Base-by-base conservation (phyloP, 2,329 filamentous ascomycete species). In the Emydomyces testavorans region DNA sequence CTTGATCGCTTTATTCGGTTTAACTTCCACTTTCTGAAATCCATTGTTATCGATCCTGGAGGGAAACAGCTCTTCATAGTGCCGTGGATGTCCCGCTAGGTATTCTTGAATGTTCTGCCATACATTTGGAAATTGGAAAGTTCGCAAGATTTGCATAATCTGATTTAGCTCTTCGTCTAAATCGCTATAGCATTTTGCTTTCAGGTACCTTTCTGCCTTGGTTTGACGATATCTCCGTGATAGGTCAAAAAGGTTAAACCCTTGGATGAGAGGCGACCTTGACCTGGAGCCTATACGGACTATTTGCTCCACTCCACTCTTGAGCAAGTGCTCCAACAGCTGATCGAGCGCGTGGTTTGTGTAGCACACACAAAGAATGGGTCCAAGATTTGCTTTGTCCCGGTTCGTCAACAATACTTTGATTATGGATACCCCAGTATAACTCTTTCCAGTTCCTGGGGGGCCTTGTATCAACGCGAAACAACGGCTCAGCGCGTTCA, bases 281-380 rank as follows among this genome's bases (percentile, higher is more conserved):
- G 72, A 78, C 13, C 71, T 70, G 0, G 70, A 71, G 0, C 82
- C 81, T 4, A 85, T 75, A 0, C 81, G 77, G 21, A 84, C 71
- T 21, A 85, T 69, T 4, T 75, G 55, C 8, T 1, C 72, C 75
- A 50, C 72, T 74, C 51, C 66, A 0, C 78, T 79, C 20, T 78
- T 74, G 2, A 79, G 62, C 0, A 85, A 60, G 32, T 86, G 80
- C 50, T 79, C 75, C 0, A 84, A 60, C 37, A 85, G 79, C 59
- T 86, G 72, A 46, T 83, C 78, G 0, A 81, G 62, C 0, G 79
- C 78, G 53, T 83, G 80, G 46, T 85, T 83, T 0, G 81, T 86
- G 49, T 79, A 85, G 21, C 75, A 72, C 0, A 72, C 66, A 44
- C 63, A 66, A 4, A 77, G 52, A 4, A 77, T 69, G 0, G 72